Conservation (phyloP, 2,329 filamentous ascomycete species). For the Dactylonectria macrodidyma region DNA sequence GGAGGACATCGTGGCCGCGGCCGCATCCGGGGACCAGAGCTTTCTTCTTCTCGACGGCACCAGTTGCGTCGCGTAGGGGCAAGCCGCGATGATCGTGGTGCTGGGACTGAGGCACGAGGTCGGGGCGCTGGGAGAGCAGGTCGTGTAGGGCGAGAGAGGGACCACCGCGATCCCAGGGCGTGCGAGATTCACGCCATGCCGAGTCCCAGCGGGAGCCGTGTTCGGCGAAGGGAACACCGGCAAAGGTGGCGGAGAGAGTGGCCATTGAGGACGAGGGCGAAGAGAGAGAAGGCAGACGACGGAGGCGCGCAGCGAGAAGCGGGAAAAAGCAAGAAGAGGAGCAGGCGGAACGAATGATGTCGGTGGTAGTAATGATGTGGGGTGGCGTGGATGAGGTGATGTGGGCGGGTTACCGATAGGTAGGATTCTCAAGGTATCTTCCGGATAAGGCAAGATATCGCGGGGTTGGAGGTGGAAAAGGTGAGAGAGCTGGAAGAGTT, state of each 20-base stretch:
- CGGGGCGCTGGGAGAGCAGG: slow-evolving; percentile 61
- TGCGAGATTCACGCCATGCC: slow-evolving; percentile 61
- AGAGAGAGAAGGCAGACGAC: background rate
- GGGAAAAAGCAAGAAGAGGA: background rate
- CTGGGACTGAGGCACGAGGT: slow-evolving; percentile 59
- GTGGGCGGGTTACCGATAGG: slow-evolving; percentile 8
- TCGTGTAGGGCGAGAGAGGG: slow-evolving; percentile 70
- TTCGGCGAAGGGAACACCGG: slow-evolving; percentile 49
- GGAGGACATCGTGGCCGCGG: slow-evolving; percentile 83
- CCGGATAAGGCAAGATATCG: slow-evolving; percentile 1
- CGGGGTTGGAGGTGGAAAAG: slow-evolving; percentile 2
- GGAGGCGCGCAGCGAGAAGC: background rate
- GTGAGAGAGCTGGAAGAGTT: background rate
- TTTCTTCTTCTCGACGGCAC: slow-evolving; percentile 46
- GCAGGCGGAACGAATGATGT: background rate
- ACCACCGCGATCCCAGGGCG: slow-evolving; percentile 71
- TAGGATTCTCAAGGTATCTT: background rate
- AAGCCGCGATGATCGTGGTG: slow-evolving; percentile 51
- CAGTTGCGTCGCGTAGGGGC: slow-evolving; percentile 42
- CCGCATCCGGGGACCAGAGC: slow-evolving; percentile 89
- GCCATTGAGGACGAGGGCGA: slow-evolving; percentile 38
- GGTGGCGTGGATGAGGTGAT: background rate
- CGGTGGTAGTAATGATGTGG: background rate
- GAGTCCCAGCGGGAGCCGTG: slow-evolving; percentile 62
- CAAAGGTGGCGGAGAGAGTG: slow-evolving; percentile 51